A percentile compares a stretch with the other conserved stretches of the same genome.
These are phyloP conservation scores for Trichoderma orchidacearum DNA, from an alignment of 495 filamentous ascomycete genomes.

Conservation along the genomic window DNA sequence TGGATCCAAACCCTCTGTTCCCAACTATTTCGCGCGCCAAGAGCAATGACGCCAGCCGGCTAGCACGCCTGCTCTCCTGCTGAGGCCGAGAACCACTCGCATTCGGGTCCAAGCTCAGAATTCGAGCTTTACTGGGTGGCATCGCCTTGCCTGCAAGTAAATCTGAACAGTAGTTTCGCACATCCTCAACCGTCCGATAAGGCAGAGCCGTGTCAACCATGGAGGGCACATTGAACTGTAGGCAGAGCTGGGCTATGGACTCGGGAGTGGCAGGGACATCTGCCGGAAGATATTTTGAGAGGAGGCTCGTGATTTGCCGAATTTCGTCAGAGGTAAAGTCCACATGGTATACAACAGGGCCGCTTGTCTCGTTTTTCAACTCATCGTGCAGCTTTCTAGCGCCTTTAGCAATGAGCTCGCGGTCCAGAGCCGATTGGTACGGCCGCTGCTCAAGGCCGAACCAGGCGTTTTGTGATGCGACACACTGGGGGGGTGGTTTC, in stretches of 20 bases:
- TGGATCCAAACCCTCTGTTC: slow-evolving; percentile 14
- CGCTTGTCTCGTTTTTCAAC: neutral
- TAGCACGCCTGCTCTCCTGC: slow-evolving; percentile 4
- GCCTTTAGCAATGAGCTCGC: slow-evolving; percentile 9
- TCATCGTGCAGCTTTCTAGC: slow-evolving; percentile 6
- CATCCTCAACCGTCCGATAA: slow-evolving; percentile 8
- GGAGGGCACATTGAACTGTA: neutral
- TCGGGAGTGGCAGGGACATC: neutral
- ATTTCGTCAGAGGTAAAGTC: slow-evolving; percentile 39
- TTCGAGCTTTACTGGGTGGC: neutral
- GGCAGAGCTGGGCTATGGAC: slow-evolving; percentile 1
- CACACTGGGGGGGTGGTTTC: neutral
- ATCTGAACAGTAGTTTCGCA: slow-evolving; percentile 22
- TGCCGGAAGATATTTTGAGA: neutral
- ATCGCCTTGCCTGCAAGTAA: slow-evolving; percentile 3
- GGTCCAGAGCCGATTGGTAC: slow-evolving; percentile 14
- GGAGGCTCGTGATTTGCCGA: slow-evolving; percentile 9
- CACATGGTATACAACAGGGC: slow-evolving; percentile 19
- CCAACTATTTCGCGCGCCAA: slow-evolving; percentile 25
- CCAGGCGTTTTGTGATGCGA: slow-evolving; percentile 2
- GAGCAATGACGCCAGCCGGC: slow-evolving; percentile 17
- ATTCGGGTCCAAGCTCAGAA: slow-evolving; percentile 15
- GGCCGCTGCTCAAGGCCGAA: slow-evolving; percentile 12
- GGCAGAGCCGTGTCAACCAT: neutral
- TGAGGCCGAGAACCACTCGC: neutral